These are phyloP conservation scores for Colletotrichum chrysophilum DNA, from an alignment of 2,329 filamentous ascomycete species.

Conservation along the genomic window DNA sequence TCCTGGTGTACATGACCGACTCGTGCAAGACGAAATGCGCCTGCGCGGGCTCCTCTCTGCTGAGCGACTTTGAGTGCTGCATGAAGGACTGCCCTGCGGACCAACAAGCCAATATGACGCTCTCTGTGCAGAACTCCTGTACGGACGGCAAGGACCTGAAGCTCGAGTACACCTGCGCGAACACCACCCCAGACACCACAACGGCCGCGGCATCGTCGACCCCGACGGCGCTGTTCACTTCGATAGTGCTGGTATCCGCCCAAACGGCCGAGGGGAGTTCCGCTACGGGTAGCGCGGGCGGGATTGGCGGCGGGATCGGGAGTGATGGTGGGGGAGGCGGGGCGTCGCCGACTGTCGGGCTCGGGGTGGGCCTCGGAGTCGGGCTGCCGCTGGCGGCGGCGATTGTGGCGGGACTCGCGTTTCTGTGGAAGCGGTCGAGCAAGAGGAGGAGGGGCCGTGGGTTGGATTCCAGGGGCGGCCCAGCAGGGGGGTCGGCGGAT, in stretches of 20 bases:
- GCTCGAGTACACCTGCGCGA: conserved; percentile 1
- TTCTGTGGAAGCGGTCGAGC: not conserved
- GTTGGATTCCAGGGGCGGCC: not conserved
- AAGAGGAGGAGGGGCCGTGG: not conserved
- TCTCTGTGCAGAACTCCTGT: not conserved
- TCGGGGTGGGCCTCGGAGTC: not conserved
- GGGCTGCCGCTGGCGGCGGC: not conserved
- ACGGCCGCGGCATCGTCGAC: conserved; percentile 35
- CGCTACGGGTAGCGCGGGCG: not conserved
- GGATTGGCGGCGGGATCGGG: not conserved
- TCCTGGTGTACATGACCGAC: not conserved
- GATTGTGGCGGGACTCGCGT: not conserved
- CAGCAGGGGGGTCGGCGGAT: not conserved
- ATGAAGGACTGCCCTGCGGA: not conserved
- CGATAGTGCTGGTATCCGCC: not conserved
- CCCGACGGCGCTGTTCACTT: not conserved
- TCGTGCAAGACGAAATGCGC: not conserved
- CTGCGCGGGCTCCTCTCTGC: not conserved
- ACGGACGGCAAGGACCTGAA: not conserved
- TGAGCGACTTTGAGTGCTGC: not conserved
- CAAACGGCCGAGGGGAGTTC: not conserved
- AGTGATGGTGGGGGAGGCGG: not conserved
- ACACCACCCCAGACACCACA: conserved; percentile 30
- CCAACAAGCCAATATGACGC: not conserved
- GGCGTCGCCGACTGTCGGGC: not conserved